phyloP scores from a whole-genome alignment of 2,329 filamentous ascomycete species.

The Fusarium caatingaense region DNA sequence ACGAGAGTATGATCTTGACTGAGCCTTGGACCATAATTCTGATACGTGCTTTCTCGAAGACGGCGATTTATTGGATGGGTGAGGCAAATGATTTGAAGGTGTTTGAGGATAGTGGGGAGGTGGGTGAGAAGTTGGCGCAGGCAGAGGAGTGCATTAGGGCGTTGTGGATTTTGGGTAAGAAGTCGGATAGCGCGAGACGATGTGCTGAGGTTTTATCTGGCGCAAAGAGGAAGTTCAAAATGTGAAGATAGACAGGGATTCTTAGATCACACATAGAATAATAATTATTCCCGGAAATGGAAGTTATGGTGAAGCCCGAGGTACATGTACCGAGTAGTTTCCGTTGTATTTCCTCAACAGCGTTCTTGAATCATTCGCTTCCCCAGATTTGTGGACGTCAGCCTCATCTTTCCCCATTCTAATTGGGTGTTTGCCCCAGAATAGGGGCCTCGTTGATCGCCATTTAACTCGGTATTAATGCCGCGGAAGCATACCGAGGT shows the following conservation, averaged over 20 bases:
- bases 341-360: background rate
- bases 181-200: conserved; percentile 59
- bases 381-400: conserved; percentile 18
- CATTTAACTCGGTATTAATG: conserved; percentile 5
- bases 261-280: background rate
- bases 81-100: conserved; percentile 41
- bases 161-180: conserved; percentile 64
- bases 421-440: conserved; percentile 1
- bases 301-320: background rate
- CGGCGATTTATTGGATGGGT: conserved; percentile 53
- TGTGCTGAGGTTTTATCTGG: conserved; percentile 35
- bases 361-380: background rate
- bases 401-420: background rate
- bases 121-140: conserved; percentile 49
- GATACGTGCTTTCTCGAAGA: conserved; percentile 63
- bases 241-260: background rate
- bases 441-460: background rate
- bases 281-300: background rate
- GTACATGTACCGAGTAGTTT: background rate
- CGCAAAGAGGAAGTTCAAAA: conserved; percentile 4
- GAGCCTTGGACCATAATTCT: conserved; percentile 69
- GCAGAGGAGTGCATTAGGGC: conserved; percentile 63
- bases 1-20: conserved; percentile 64
- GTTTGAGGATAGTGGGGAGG: conserved; percentile 40
- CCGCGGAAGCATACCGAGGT: conserved; percentile 28